Evolutionary conservation across 805 yeast species (phyloP).

Genomic region (Saccharomycopsis guyanensis): DNA sequence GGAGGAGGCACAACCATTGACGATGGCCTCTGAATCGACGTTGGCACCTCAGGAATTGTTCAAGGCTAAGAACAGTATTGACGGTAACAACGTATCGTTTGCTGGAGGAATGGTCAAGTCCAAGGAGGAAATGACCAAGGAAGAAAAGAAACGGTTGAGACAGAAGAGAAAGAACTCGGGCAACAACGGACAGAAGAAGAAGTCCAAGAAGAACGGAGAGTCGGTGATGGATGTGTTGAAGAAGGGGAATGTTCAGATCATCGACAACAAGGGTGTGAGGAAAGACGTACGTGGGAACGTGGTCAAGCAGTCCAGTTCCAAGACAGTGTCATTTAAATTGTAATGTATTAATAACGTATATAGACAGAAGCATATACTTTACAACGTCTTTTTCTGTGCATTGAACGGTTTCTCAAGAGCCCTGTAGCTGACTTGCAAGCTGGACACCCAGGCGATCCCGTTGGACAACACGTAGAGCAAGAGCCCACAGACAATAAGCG

Average conservation of each 20-base stretch:
- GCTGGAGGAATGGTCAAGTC: slow-evolving; percentile 76
- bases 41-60: slow-evolving; percentile 95
- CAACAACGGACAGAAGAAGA: slow-evolving; percentile 41
- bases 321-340: slow-evolving; percentile 17
- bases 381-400: slow-evolving; percentile 37
- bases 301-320: slow-evolving; percentile 34
- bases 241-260: slow-evolving; percentile 68
- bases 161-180: slow-evolving; percentile 79
- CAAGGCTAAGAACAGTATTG: slow-evolving; percentile 36
- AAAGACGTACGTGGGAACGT: slow-evolving; percentile 65
- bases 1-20: slow-evolving; percentile 96
- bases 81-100: slow-evolving; percentile 56
- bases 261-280: slow-evolving; percentile 68
- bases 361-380: neutral
- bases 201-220: slow-evolving; percentile 30
- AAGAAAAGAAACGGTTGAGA: slow-evolving; percentile 80
- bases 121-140: slow-evolving; percentile 73
- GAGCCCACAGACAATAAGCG: slow-evolving; percentile 46
- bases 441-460: slow-evolving; percentile 52
- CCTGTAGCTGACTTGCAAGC: slow-evolving; percentile 56
- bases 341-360: slow-evolving; percentile 1
- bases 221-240: slow-evolving; percentile 63
- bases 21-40: slow-evolving; percentile 61
- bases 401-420: slow-evolving; percentile 63
- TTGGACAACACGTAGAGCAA: slow-evolving; percentile 41